Conservation (phyloP, 2,329 filamentous ascomycete species). For the Penicillium vulpinum region DNA sequence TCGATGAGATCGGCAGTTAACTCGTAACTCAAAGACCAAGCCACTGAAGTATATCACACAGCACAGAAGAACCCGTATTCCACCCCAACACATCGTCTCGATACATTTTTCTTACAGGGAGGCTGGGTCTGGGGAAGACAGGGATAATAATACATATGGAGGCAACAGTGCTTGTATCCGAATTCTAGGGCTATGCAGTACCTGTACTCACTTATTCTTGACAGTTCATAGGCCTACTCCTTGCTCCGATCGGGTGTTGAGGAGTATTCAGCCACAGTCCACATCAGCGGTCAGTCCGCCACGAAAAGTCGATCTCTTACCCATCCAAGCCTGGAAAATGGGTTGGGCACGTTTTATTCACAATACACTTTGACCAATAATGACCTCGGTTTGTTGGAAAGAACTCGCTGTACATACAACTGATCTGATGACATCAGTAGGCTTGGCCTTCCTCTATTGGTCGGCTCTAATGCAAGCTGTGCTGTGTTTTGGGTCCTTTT, state of each 20-base stretch:
- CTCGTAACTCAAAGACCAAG: background rate
- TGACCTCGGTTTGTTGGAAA: background rate
- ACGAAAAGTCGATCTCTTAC: background rate
- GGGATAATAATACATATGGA: slow-evolving; percentile 1
- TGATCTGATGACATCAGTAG: slow-evolving; percentile 18
- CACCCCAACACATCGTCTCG: background rate
- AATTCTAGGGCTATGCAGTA: too few relatives aligned
- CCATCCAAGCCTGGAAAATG: background rate
- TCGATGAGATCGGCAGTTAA: background rate
- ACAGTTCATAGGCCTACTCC: slow-evolving; percentile 9
- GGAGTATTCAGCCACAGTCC: slow-evolving; percentile 18
- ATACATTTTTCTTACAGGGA: background rate
- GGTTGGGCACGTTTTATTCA: slow-evolving; percentile 12
- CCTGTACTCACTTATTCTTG: background rate
- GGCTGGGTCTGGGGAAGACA: background rate
- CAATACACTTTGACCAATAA: slow-evolving; percentile 4
- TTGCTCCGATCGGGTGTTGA: slow-evolving; percentile 12
- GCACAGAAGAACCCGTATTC: background rate
- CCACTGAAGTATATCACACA: background rate
- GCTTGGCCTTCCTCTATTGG: slow-evolving; percentile 6
- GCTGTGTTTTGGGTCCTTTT: background rate
- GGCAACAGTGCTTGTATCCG: background rate
- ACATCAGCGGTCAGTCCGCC: slow-evolving; percentile 16
- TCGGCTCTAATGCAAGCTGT: slow-evolving; percentile 7
- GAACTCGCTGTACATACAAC: background rate